Conservation (phyloP, 306 rosid genomes). For the Cicer judaicum region DNA sequence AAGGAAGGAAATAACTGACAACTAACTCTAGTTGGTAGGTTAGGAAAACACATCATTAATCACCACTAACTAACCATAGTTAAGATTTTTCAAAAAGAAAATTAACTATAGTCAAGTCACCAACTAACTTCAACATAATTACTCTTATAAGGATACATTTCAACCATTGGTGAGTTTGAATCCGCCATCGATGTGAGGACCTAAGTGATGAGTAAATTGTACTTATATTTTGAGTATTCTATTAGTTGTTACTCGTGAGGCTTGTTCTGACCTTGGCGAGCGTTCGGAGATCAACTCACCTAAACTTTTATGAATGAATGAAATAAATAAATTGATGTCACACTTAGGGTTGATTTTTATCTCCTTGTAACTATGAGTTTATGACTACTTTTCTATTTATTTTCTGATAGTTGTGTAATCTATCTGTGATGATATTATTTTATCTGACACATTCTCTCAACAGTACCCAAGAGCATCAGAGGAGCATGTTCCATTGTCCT, state of each 20-base stretch:
- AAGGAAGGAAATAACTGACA: background rate
- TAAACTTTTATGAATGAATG: background rate
- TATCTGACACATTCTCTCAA: conserved; percentile 44
- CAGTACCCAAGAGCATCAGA: conserved; percentile 83
- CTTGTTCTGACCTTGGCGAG: background rate
- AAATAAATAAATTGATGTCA: conserved; percentile 6
- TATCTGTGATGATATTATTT: conserved; percentile 23
- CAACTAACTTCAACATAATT: conserved; percentile 10
- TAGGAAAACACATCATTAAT: background rate
- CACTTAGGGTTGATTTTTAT: background rate
- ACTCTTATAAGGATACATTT: background rate
- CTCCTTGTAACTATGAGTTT: conserved; percentile 16
- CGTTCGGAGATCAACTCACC: background rate
- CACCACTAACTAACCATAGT: background rate
- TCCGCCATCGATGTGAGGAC: background rate
- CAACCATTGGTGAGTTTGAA: background rate
- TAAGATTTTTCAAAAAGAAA: too few species aligned
- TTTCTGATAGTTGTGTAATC: conserved; percentile 26
- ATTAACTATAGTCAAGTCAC: background rate
- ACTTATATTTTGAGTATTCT: background rate
- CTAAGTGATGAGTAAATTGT: background rate
- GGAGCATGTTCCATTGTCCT: conserved; percentile 83
- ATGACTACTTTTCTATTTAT: conserved; percentile 9
- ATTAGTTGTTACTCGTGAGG: background rate
- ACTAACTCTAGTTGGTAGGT: background rate